A percentile compares a stretch with the other conserved stretches of the same genome.
Evolutionary conservation across 2,329 filamentous ascomycete genomes (phyloP).

Genomic region (Diaporthe ilicicola): DNA sequence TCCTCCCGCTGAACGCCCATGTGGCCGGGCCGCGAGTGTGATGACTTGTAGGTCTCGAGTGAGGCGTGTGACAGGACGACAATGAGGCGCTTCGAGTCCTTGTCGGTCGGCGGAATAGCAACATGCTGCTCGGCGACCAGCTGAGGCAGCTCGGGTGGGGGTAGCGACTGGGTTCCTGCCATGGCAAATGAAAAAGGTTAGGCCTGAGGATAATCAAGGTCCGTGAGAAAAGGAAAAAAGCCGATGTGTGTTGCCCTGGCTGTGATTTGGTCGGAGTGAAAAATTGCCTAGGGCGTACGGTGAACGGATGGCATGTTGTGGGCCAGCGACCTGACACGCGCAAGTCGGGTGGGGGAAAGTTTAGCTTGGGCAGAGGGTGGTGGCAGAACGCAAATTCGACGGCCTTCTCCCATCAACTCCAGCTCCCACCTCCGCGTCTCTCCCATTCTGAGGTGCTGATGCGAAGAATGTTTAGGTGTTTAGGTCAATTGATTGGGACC

Average conservation of each 20-base stretch:
- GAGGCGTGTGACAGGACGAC: conserved; percentile 97
- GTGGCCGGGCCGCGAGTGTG: conserved; percentile 73
- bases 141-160: conserved; percentile 88
- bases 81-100: conserved; percentile 89
- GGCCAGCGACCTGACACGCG: conserved; percentile 15
- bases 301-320: conserved; percentile 19
- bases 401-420: neutral
- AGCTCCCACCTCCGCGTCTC: neutral
- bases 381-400: neutral
- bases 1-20: conserved; percentile 79
- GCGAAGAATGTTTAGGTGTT: neutral
- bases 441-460: neutral
- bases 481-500: neutral
- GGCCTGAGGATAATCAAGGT: conserved; percentile 10
- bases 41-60: conserved; percentile 95
- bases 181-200: conserved; percentile 39
- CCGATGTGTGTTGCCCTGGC: conserved; percentile 3
- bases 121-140: conserved; percentile 92
- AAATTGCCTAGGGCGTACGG: conserved; percentile 5
- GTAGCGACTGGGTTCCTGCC: conserved; percentile 91
- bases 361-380: neutral
- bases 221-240: conserved; percentile 29
- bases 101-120: conserved; percentile 85
- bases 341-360: neutral
- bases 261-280: neutral